Evolutionary conservation across 2,329 filamentous ascomycete species (phyloP), one percentile per base, ranked within the genome.

Genomic region (Ascocoryne sarcoides): DNA sequence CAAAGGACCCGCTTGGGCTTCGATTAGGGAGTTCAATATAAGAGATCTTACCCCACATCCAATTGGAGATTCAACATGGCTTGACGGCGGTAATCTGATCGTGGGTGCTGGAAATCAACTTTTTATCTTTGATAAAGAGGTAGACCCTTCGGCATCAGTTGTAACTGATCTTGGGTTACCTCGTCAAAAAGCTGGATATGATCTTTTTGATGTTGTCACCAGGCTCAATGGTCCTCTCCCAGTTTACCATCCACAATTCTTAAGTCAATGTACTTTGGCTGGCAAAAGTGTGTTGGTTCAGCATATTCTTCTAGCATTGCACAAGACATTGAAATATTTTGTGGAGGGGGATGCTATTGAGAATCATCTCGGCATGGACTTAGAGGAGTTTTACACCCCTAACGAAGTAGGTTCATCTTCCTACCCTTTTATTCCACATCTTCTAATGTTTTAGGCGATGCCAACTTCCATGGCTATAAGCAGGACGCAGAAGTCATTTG

Each of bases 21-120:
- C 83, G 17, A 82, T 95, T 43, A 73, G 84, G 33, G 84, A 94
- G 57, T 85, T 95, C 42, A 79, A 73, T 53, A 89, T 88, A 43
- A 74, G 82, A 46, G 81, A 89, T 44, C 68, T 88, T 28, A 94
- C 88, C 10, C 85, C 88, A 19, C 86, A 95, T 60, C 84, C 87
- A 0, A 94, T 95, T 37, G 89, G 88, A 2, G 89, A 95, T 59
- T 93, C 88, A 1, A 86, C 86, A 12, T 98, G 92, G 92, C 67
- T 95, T 10, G 78, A 80, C 19, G 81, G 84, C 54, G 90, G 89
- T 1, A 80, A 89, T 54, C 71, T 98, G 10, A 81, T 94, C 4
- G 80, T 96, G 41, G 89, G 88, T 1, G 79, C 88, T 5, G 92
- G 92, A 0, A 95, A 95, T 57, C 89, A 95, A 57, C 69, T 98